Conservation (phyloP, 2,329 filamentous ascomycete species). For the Sporothrix mexicana region DNA sequence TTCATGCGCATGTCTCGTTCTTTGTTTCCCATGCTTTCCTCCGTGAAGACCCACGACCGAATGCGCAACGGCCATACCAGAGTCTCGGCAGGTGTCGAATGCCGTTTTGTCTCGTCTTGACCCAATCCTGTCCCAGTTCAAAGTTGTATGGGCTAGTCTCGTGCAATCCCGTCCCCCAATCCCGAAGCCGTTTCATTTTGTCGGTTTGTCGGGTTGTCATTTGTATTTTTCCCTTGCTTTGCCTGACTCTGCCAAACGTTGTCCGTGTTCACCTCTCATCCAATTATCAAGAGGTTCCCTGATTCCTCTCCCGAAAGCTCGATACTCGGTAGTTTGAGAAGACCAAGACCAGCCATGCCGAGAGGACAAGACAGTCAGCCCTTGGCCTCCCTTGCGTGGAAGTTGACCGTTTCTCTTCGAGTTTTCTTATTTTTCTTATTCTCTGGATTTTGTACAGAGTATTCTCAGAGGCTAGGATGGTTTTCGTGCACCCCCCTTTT, state of each 20-base stretch:
- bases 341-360: neutral
- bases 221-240: neutral
- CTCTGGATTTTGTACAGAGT: too few species aligned
- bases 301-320: too few species aligned
- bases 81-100: neutral
- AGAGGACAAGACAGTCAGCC: neutral
- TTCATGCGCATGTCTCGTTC: too few species aligned
- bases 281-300: neutral
- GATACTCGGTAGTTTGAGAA: too few species aligned
- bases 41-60: too few species aligned
- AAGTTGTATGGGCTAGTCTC: too few species aligned
- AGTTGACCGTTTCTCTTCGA: neutral
- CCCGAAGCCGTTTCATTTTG: neutral
- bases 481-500: slow-evolving; percentile 8
- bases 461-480: too few species aligned
- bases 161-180: too few species aligned
- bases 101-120: neutral
- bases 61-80: slow-evolving; percentile 2
- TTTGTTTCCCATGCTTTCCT: too few species aligned
- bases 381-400: slow-evolving; percentile 17
- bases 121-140: too few species aligned
- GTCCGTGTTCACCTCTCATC: neutral
- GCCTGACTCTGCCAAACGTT: neutral
- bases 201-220: neutral
- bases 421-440: neutral